Conservation (phyloP, 352 stramenopile genomes). For the Pythium rhizo-oryzae region DNA sequence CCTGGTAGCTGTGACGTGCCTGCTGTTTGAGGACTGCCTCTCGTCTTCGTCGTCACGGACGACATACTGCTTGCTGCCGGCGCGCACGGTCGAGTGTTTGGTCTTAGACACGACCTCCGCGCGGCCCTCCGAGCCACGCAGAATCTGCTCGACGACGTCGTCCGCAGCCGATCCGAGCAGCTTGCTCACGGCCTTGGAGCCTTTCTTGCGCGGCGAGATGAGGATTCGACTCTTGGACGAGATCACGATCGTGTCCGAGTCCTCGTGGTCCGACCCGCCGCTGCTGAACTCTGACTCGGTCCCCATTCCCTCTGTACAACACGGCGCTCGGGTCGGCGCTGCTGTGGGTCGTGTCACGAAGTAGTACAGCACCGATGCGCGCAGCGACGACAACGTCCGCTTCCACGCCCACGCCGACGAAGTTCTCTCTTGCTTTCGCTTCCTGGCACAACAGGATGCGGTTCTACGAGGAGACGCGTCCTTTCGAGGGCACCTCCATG, state of each 20-base stretch:
- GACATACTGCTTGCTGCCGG: conserved; percentile 6
- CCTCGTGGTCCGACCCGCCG: conserved; percentile 22
- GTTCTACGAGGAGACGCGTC: conserved; percentile 11
- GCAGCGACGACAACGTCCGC: background rate
- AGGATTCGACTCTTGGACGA: conserved; percentile 60
- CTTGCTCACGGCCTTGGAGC: conserved; percentile 26
- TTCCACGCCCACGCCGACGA: too few relatives aligned
- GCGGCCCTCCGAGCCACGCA: conserved; percentile 9
- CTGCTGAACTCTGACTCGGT: conserved; percentile 22
- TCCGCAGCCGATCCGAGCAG: conserved; percentile 24
- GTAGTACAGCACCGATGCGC: background rate
- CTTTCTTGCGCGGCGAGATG: conserved; percentile 53
- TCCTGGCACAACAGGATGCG: background rate
- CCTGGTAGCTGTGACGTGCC: background rate
- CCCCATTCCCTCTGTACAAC: background rate
- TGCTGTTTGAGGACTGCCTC: background rate
- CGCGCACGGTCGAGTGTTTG: conserved; percentile 9
- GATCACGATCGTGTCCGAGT: conserved; percentile 61
- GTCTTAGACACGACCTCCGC: conserved; percentile 10
- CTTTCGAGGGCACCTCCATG: background rate
- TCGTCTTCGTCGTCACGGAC: background rate
- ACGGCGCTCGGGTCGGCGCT: background rate
- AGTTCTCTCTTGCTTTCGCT: conserved; percentile 7
- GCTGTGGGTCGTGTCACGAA: background rate
- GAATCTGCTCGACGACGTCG: conserved; percentile 23